A percentile compares a stretch with the other conserved stretches of the same genome.
phyloP scores from a whole-genome alignment of 1,139 yeast genomes.

The Scheffersomyces quercinus region DNA sequence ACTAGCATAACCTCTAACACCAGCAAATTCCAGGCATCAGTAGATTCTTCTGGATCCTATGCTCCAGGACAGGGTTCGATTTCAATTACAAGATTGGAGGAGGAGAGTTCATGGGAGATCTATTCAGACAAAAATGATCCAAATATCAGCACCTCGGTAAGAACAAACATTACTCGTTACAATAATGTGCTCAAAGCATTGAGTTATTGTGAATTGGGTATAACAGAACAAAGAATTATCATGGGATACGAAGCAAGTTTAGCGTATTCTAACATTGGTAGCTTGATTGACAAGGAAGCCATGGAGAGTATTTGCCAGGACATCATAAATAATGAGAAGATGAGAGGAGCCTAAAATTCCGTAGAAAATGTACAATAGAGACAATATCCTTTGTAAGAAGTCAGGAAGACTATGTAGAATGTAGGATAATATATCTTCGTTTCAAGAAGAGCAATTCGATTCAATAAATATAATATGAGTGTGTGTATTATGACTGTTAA shows the following conservation, averaged over 20 bases:
- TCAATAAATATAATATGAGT: too few relatives aligned
- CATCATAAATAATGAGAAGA: slow-evolving; percentile 68
- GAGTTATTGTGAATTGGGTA: slow-evolving; percentile 79
- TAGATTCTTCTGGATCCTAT: slow-evolving; percentile 46
- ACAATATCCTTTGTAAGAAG: not conserved
- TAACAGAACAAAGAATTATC: slow-evolving; percentile 76
- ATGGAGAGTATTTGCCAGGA: slow-evolving; percentile 77
- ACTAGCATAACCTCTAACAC: slow-evolving; percentile 19
- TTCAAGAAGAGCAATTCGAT: too few relatives aligned
- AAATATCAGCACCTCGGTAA: slow-evolving; percentile 54
- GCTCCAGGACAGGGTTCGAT: slow-evolving; percentile 62
- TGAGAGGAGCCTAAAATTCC: slow-evolving; percentile 51
- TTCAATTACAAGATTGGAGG: slow-evolving; percentile 84
- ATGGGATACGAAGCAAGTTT: slow-evolving; percentile 90
- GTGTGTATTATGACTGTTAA: too few relatives aligned
- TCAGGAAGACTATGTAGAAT: not conserved
- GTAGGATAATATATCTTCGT: not conserved
- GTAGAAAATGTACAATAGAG: not conserved
- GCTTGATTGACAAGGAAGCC: slow-evolving; percentile 69
- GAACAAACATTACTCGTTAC: slow-evolving; percentile 81
- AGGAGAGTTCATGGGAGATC: slow-evolving; percentile 93
- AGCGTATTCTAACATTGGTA: slow-evolving; percentile 72
- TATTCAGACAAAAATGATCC: slow-evolving; percentile 87
- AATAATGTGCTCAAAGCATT: slow-evolving; percentile 81
- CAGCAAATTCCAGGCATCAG: slow-evolving; percentile 39